Evolutionary conservation across 2,329 filamentous ascomycete species (phyloP).

Genomic region (Fusarium mexicanum): DNA sequence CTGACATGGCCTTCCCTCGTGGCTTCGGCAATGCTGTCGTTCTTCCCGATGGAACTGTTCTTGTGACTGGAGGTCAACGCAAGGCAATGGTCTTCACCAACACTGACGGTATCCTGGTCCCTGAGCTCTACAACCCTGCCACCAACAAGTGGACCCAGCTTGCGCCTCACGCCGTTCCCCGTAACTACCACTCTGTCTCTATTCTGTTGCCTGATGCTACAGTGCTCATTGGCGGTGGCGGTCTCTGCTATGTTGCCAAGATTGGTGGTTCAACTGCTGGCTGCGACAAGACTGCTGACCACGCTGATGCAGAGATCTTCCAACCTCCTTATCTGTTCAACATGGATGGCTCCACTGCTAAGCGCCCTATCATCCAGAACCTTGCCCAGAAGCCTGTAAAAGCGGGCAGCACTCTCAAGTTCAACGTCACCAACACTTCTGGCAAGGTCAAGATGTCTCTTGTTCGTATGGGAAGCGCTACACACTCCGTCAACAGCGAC

Average conservation of each 20-base stretch:
- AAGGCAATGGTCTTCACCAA: conserved; percentile 57
- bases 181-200: conserved; percentile 61
- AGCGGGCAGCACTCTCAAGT: conserved; percentile 35
- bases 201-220: conserved; percentile 61
- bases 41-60: conserved; percentile 56
- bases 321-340: conserved; percentile 65
- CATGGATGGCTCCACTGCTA: conserved; percentile 50
- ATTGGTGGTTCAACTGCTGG: conserved; percentile 40
- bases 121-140: conserved; percentile 58
- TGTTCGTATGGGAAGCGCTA: conserved; percentile 59
- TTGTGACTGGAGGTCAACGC: conserved; percentile 51
- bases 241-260: conserved; percentile 55
- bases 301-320: conserved; percentile 65
- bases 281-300: conserved; percentile 53
- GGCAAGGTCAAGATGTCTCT: conserved; percentile 51
- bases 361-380: conserved; percentile 39
- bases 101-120: conserved; percentile 50
- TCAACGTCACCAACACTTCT: conserved; percentile 33
- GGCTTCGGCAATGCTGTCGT: conserved; percentile 56
- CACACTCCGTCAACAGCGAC: conserved; percentile 67
- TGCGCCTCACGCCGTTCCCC: conserved; percentile 51
- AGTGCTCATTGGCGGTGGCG: conserved; percentile 62
- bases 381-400: conserved; percentile 17
- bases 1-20: conserved; percentile 50
- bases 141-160: conserved; percentile 52